A percentile compares a stretch with the other conserved stretches of the same genome.
These are phyloP conservation scores for Sideroxylon spinosum DNA, from an alignment of 179 eudicot species.

Conservation along the genomic window DNA sequence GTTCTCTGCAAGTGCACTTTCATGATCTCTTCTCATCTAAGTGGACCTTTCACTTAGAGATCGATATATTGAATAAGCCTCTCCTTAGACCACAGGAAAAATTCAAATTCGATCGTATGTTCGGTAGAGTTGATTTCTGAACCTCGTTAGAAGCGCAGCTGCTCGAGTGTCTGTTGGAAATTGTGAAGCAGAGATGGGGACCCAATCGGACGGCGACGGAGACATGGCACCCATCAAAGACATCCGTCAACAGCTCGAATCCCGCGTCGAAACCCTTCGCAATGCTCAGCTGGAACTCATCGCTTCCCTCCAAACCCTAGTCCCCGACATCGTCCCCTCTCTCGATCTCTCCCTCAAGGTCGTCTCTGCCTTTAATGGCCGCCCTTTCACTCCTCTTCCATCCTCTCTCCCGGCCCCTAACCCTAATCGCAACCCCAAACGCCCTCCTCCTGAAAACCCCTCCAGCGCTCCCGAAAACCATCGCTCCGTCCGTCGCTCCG, in stretches of 20 bases:
- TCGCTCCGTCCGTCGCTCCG: not conserved
- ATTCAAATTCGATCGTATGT: too few species aligned
- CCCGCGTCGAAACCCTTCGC: conserved; percentile 49
- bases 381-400: conserved; percentile 54
- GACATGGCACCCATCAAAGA: conserved; percentile 44
- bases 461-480: conserved; percentile 15
- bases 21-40: too few species aligned
- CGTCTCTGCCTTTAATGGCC: conserved; percentile 56
- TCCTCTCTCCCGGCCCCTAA: conserved; percentile 32
- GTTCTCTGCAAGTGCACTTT: too few species aligned
- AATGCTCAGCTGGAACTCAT: conserved; percentile 55
- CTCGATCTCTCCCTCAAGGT: conserved; percentile 66
- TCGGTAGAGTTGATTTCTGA: not conserved
- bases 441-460: conserved; percentile 10
- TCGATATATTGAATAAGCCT: too few species aligned
- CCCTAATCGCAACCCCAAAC: conserved; percentile 21
- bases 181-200: conserved; percentile 22
- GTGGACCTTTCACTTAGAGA: too few species aligned
- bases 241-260: conserved; percentile 52
- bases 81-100: too few species aligned
- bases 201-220: conserved; percentile 26
- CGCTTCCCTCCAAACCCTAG: conserved; percentile 60
- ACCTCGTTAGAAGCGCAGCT: not conserved
- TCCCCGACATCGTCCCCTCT: conserved; percentile 73
- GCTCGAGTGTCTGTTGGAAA: not conserved